Evolutionary conservation across 768 basidiomycete genomes (phyloP), one percentile per base, ranked within the genome.

Genomic region (Infundibulicybe gibba): DNA sequence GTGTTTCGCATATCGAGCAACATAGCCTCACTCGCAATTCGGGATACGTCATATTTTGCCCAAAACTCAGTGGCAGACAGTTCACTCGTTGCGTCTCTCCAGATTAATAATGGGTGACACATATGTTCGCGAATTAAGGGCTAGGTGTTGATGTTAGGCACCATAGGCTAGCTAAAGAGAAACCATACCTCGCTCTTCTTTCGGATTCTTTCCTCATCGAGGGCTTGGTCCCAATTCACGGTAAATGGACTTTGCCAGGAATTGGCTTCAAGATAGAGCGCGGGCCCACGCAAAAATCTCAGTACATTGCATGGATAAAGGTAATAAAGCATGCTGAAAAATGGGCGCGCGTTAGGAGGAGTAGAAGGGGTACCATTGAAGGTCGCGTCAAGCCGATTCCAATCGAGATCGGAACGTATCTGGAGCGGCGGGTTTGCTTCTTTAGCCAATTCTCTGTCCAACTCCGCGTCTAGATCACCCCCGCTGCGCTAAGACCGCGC

Each of bases 221-320:
- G 66, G 6, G 75, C 81, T 4, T 81, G 68, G 42, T 78, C 75
- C 93, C 93, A 94, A 32, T 70, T 72, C 37, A 82, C 72, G n/a
- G 71, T 69, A 54, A 86, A 90, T 1, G 87, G 80, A 43, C 78
- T 76, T 40, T 74, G 64, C 31, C 78, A 65, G 3, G 61, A 58
- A 53, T 67, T 75, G 19, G 77, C 74, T 6, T 61, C 63, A n/a
- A 97, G 65, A 55, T 91, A 93, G 32, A 65, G 62, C 6, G 74
- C 71, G 1, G 94, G 90, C 43, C 74, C 69, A 43, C 83, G 80
- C 44, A 64, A 63, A 63, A 97, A 97, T 45, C 76, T 78, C 48
- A 95, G 70, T 35, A 89, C 74, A 67, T 94, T 95, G 66, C 85
- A 88, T 1, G 94, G 94, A 69, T 90, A 97, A 41, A 94, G 79